These are phyloP conservation scores for Ophidiomyces ophidiicola DNA, from an alignment of 2,329 filamentous ascomycete species.

Conservation along the genomic window DNA sequence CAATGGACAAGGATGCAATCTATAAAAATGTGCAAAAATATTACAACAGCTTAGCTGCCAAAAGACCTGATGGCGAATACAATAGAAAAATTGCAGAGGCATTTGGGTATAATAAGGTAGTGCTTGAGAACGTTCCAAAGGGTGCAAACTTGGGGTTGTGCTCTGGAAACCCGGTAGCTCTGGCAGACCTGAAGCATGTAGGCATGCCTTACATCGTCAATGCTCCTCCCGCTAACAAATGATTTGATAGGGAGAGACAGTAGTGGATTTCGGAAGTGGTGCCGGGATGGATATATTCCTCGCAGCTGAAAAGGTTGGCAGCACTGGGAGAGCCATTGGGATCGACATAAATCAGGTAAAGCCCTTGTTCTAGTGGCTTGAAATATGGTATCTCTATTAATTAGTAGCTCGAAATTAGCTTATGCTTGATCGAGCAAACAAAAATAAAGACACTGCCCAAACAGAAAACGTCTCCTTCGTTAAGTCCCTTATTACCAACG, in stretches of 20 bases:
- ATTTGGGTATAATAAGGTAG: slow-evolving; percentile 42
- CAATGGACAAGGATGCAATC: slow-evolving; percentile 14
- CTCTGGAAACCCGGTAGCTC: slow-evolving; percentile 43
- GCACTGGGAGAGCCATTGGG: slow-evolving; percentile 41
- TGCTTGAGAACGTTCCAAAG: slow-evolving; percentile 37
- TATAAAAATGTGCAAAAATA: slow-evolving; percentile 17
- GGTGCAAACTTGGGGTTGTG: slow-evolving; percentile 43
- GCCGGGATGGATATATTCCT: slow-evolving; percentile 49
- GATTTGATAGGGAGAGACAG: slow-evolving; percentile 41
- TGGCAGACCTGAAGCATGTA: slow-evolving; percentile 38
- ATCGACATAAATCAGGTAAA: slow-evolving; percentile 49
- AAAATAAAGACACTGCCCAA: slow-evolving; percentile 32
- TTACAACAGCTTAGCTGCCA: slow-evolving; percentile 17
- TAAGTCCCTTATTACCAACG: slow-evolving; percentile 40
- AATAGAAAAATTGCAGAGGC: slow-evolving; percentile 37
- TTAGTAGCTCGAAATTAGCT: neutral
- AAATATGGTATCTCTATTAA: neutral
- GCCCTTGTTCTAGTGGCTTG: neutral
- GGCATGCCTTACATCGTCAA: neutral
- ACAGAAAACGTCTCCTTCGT: slow-evolving; percentile 41
- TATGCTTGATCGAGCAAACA: slow-evolving; percentile 43
- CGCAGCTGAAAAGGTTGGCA: slow-evolving; percentile 40
- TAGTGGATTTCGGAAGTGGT: slow-evolving; percentile 47
- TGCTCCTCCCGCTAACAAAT: neutral
- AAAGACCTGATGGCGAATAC: slow-evolving; percentile 28